A percentile compares a stretch with the other conserved stretches of the same genome.
Conservation (phyloP, 768 basidiomycete genomes). For the Tricholoma sp. region DNA sequence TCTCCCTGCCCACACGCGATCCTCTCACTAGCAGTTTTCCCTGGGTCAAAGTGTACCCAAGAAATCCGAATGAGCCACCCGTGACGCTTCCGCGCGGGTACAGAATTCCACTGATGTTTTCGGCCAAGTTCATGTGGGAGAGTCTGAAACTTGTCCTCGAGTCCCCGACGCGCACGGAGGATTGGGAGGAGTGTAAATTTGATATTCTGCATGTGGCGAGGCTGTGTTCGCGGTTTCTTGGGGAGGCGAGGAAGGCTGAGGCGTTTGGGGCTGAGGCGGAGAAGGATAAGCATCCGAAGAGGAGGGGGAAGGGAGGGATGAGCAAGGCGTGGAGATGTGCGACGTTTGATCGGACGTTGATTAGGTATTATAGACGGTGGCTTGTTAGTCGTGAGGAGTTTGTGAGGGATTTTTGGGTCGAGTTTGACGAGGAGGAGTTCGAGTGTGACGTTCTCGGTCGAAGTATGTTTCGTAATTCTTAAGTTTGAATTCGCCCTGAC, state of each 20-base stretch:
- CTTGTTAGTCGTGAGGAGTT: constrained; percentile 34
- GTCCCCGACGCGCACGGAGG: constrained; percentile 24
- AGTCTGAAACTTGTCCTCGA: constrained; percentile 35
- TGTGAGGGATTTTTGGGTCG: constrained; percentile 29
- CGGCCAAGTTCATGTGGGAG: constrained; percentile 41
- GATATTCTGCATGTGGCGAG: constrained; percentile 40
- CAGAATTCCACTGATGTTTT: constrained; percentile 40
- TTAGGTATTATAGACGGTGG: constrained; percentile 39
- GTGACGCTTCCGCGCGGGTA: constrained; percentile 30
- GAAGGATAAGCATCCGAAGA: constrained; percentile 22
- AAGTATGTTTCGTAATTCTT: constrained; percentile 18
- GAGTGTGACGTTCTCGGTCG: constrained; percentile 31
- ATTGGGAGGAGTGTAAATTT: constrained; percentile 38
- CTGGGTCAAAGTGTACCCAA: constrained; percentile 14
- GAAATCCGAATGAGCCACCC: constrained; percentile 9
- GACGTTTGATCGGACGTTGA: constrained; percentile 38
- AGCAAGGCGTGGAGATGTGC: constrained; percentile 27
- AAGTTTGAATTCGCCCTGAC: neutral
- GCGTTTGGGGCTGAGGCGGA: constrained; percentile 23
- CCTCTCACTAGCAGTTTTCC: constrained; percentile 1
- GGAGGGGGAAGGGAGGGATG: constrained; percentile 29
- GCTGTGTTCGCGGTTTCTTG: constrained; percentile 31
- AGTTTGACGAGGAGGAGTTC: constrained; percentile 31
- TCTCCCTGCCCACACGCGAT: constrained; percentile 29
- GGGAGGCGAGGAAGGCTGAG: constrained; percentile 23